Evolutionary conservation across 1,284 basidiomycete genomes (phyloP).

Genomic region (Chiua sp.): DNA sequence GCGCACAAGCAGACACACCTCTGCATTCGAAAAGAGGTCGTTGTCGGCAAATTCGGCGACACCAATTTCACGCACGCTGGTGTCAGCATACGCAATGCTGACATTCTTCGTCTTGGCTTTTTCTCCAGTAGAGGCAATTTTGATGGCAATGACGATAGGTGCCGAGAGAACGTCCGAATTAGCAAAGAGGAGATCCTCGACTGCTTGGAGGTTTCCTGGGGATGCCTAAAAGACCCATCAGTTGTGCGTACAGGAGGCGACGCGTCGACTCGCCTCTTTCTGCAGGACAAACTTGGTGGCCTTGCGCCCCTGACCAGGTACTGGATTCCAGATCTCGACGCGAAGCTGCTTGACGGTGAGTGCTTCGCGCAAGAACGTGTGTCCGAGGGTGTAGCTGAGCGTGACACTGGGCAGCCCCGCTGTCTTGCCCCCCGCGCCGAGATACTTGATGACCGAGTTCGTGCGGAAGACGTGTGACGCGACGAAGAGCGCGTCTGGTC

Average conservation of each 20-base stretch:
- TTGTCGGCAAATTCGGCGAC: conserved; percentile 93
- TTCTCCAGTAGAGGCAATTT: conserved; percentile 62
- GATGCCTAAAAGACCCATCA: conserved; percentile 67
- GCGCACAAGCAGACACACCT: conserved; percentile 55
- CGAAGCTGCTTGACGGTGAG: conserved; percentile 90
- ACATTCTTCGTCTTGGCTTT: conserved; percentile 66
- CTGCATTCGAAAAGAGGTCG: conserved; percentile 95
- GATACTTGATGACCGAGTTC: conserved; percentile 84
- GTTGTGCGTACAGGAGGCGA: neutral
- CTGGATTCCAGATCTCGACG: conserved; percentile 91
- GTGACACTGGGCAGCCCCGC: conserved; percentile 79
- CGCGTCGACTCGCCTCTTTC: conserved; percentile 67
- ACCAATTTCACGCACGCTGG: conserved; percentile 74
- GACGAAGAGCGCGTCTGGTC: conserved; percentile 87
- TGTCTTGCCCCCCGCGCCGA: conserved; percentile 64
- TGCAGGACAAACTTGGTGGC: conserved; percentile 74
- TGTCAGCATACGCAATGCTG: conserved; percentile 81
- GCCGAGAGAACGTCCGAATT: conserved; percentile 84
- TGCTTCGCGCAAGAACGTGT: conserved; percentile 88
- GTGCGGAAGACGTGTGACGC: conserved; percentile 88
- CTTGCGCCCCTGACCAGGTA: conserved; percentile 77
- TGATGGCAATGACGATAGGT: conserved; percentile 93
- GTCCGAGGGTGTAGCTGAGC: conserved; percentile 83
- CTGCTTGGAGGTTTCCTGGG: conserved; percentile 92
- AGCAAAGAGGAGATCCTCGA: conserved; percentile 93